Evolutionary conservation across 225 moss, liverwort and hornwort genomes (phyloP).

Genomic region (Pseudoscleropodium purum): DNA sequence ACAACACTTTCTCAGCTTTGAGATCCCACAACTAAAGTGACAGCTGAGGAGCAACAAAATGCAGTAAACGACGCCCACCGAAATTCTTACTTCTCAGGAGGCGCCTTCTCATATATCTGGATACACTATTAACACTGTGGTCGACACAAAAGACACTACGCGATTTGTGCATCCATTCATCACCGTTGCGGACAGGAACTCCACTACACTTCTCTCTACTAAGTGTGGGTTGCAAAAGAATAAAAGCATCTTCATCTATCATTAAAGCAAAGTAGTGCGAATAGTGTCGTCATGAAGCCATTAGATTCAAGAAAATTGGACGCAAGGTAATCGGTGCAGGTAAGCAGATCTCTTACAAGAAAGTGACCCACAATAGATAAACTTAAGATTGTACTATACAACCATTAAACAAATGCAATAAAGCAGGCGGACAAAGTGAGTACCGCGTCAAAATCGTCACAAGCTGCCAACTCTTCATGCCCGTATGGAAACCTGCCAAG

Average conservation of each 20-base stretch:
- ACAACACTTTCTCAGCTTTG: not conserved
- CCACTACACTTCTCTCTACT: not conserved
- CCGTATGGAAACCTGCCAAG: constrained; percentile 79
- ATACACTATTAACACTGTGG: not conserved
- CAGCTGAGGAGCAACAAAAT: not conserved
- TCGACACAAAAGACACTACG: not conserved
- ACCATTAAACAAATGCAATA: not conserved
- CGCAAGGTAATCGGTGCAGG: not conserved
- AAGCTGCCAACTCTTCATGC: constrained; percentile 83
- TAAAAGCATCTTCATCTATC: not conserved
- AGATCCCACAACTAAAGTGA: not conserved
- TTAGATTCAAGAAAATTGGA: not conserved
- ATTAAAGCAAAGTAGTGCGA: not conserved
- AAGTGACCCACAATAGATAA: not conserved
- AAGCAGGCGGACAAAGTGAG: not conserved
- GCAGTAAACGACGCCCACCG: not conserved
- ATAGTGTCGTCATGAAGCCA: not conserved
- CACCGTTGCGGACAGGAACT: not conserved
- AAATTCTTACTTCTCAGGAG: not conserved
- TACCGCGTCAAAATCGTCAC: constrained; percentile 94
- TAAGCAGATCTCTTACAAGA: not conserved
- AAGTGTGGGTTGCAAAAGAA: not conserved
- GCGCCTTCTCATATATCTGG: not conserved
- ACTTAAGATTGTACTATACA: not conserved
- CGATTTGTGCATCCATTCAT: not conserved